Base-by-base conservation (phyloP, 495 filamentous ascomycete genomes). In the Lasiosphaeria ovina region DNA sequence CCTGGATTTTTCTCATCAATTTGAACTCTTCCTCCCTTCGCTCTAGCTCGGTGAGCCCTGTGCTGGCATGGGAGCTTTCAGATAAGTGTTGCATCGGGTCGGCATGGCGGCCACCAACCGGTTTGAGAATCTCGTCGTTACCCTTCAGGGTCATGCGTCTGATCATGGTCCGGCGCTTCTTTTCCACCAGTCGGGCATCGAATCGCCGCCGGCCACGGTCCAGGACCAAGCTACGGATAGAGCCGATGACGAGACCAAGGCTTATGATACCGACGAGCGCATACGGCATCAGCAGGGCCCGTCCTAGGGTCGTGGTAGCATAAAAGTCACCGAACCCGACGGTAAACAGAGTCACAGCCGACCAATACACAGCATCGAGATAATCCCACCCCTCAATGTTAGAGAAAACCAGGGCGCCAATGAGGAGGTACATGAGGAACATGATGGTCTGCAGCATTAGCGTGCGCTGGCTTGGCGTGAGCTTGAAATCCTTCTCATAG, bases 371-470 rank as follows among this genome's bases (percentile, higher is more conserved):
- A 0, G 87, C 82, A 69, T 96, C 89, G 2, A 92, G 79, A 64
- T 86, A 96, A 24, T 75, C 66, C 92, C 92, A 97, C 6, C 78
- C 80, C 72, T 97, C 92, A 40, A 95, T 74, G 8, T 78, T 78
- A 7, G 81, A 81, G 67, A 87, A 97, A 1, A 94, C 76, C 14
- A 87, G 74, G 2, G 91, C 84, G 6, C 92, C 91, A 11, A 88
- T 64, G 3, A 92, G 81, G 9, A 96, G 79, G 64, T 94, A 95
- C 7, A 87, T 74, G 50, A 89, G 77, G 69, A 95, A 88, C 33
- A 81, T 73, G 66, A 94, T 93, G 2, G 90, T 96, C 65, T 96
- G 92, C 34, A 96, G 73, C 89, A 96, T 96, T 36, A 97, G 72
- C 0, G 90, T 94, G 32, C 92, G 81, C 72, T 95, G 90, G 59